A percentile compares a stretch with the other conserved stretches of the same genome.
Evolutionary conservation across 768 basidiomycete species (phyloP).

Genomic region (Naganishia friedmannii): DNA sequence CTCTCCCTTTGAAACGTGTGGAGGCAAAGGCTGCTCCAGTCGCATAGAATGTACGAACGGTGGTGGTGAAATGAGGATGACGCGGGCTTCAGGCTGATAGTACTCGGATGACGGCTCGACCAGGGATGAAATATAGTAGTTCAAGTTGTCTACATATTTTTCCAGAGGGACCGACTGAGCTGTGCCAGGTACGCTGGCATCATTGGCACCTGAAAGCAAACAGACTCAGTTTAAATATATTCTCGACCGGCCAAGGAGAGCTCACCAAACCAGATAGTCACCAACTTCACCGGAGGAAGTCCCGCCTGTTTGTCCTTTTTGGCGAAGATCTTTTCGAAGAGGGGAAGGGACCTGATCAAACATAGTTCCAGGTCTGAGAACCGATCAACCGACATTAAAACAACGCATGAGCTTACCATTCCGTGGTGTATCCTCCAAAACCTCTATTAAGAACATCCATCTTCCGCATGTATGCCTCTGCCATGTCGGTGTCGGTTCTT

Average conservation of each 20-base stretch:
- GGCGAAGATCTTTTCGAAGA: slow-evolving; percentile 70
- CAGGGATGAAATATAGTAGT: slow-evolving; percentile 63
- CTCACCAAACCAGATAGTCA: slow-evolving; percentile 79
- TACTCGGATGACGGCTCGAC: slow-evolving; percentile 60
- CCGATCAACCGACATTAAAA: not conserved
- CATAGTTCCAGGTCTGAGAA: not conserved
- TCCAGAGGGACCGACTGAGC: slow-evolving; percentile 73
- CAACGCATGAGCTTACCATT: slow-evolving; percentile 56
- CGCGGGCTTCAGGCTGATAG: slow-evolving; percentile 68
- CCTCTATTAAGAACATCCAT: slow-evolving; percentile 86
- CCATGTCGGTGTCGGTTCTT: not conserved
- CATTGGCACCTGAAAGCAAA: slow-evolving; percentile 61
- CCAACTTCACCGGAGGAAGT: slow-evolving; percentile 65
- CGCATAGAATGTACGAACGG: slow-evolving; percentile 59
- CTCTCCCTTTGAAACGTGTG: slow-evolving; percentile 42
- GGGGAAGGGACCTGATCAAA: slow-evolving; percentile 63
- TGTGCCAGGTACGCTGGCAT: slow-evolving; percentile 65
- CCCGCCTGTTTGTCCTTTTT: slow-evolving; percentile 57
- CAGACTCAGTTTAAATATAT: not conserved
- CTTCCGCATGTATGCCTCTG: slow-evolving; percentile 74
- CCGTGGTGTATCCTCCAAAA: slow-evolving; percentile 71
- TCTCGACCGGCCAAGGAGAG: not conserved
- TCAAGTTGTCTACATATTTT: slow-evolving; percentile 65
- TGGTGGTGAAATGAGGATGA: slow-evolving; percentile 80
- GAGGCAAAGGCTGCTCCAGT: not conserved